Evolutionary conservation across 139 green algal genomes (phyloP).

Genomic region (Chlamydomonas sp.): DNA sequence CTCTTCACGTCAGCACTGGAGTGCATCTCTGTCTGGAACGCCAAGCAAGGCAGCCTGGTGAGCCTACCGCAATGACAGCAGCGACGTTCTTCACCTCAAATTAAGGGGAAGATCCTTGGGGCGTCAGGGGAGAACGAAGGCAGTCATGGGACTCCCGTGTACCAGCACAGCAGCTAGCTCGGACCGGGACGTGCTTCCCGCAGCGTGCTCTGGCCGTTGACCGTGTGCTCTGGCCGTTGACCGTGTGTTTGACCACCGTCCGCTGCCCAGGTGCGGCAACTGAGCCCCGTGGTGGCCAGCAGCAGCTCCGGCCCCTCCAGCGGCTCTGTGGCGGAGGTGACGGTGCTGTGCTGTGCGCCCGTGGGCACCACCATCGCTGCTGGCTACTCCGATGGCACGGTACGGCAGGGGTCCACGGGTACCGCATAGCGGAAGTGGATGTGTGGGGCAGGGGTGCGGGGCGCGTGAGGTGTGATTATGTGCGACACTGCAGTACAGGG

Average conservation of each 20-base stretch:
- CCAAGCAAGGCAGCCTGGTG: slow-evolving; percentile 81
- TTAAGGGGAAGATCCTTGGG: not conserved
- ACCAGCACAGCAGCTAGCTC: no score
- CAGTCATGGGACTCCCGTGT: no score
- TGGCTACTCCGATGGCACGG: slow-evolving; percentile 85
- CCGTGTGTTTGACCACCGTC: no score
- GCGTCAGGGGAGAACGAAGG: no score
- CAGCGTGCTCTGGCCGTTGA: no score
- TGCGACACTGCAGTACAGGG: no score
- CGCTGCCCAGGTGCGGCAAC: slow-evolving; percentile 45
- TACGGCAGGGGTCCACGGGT: slow-evolving; percentile 24
- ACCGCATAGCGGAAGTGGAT: not conserved
- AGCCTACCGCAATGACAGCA: not conserved
- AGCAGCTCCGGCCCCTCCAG: slow-evolving; percentile 45
- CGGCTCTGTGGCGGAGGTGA: slow-evolving; percentile 72
- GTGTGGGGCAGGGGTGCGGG: not conserved
- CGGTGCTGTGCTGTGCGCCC: slow-evolving; percentile 68
- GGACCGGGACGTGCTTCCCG: no score
- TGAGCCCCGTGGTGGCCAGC: slow-evolving; percentile 50
- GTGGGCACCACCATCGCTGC: slow-evolving; percentile 67
- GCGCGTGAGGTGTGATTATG: no score
- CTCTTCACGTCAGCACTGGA: slow-evolving; percentile 81
- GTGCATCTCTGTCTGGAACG: slow-evolving; percentile 85
- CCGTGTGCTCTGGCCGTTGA: no score
- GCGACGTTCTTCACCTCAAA: not conserved